phyloP scores from a whole-genome alignment of 495 filamentous ascomycete species.

The Xylaria longipes region DNA sequence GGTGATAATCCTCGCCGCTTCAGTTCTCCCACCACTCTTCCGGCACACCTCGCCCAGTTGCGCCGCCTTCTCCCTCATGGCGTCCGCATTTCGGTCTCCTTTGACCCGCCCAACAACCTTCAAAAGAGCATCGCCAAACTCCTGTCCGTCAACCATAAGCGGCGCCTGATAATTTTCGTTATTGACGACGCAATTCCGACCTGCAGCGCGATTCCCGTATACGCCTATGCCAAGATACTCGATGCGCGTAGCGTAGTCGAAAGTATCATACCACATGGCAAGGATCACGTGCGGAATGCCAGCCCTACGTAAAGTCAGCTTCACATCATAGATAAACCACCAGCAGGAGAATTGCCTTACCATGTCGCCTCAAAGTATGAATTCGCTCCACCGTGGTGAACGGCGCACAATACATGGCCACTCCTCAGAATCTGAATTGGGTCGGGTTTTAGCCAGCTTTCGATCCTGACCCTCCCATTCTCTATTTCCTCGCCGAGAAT shows the following conservation, averaged over 20 bases:
- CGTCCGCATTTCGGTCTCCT: background rate
- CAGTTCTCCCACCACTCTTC: background rate
- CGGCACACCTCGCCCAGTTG: background rate
- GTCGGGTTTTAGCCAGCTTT: slow-evolving; percentile 48
- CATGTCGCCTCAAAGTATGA: slow-evolving; percentile 51
- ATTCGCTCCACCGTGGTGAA: slow-evolving; percentile 55
- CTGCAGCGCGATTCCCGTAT: slow-evolving; percentile 48
- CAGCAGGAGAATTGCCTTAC: slow-evolving; percentile 29
- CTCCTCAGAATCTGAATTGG: slow-evolving; percentile 45
- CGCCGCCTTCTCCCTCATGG: slow-evolving; percentile 3
- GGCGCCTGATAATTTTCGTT: slow-evolving; percentile 2
- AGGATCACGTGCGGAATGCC: slow-evolving; percentile 59
- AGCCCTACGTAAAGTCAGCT: slow-evolving; percentile 38
- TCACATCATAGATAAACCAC: background rate
- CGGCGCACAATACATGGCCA: slow-evolving; percentile 45
- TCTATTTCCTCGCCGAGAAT: slow-evolving; percentile 31
- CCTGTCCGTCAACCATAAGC: slow-evolving; percentile 1
- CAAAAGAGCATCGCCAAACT: slow-evolving; percentile 6
- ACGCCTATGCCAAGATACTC: slow-evolving; percentile 60
- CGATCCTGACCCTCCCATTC: slow-evolving; percentile 37
- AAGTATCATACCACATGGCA: slow-evolving; percentile 62
- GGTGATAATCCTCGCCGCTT: slow-evolving; percentile 3
- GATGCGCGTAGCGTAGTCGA: slow-evolving; percentile 58
- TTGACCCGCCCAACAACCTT: background rate
- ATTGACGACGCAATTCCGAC: slow-evolving; percentile 40